Conservation (phyloP, 306 rosid genomes). For the Sophora flavescens region DNA sequence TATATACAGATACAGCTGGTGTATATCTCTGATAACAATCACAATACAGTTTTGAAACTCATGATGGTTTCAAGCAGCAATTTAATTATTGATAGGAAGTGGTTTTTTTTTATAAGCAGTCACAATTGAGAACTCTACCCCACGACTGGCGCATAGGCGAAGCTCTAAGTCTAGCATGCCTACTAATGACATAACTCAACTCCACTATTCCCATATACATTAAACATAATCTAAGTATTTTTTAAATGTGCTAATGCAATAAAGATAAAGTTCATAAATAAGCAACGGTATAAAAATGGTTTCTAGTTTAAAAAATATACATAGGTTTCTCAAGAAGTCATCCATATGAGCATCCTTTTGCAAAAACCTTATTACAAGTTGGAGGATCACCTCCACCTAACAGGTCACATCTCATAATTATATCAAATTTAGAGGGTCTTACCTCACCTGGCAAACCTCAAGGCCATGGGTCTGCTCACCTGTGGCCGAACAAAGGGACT, state of each 20-base stretch:
- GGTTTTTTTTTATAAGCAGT: conserved; percentile 2
- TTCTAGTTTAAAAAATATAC: background rate
- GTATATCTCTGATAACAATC: background rate
- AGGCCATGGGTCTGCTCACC: background rate
- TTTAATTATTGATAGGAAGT: conserved; percentile 18
- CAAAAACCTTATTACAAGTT: background rate
- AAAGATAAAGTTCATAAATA: background rate
- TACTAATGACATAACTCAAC: background rate
- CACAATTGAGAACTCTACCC: conserved; percentile 15
- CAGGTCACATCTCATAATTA: conserved; percentile 7
- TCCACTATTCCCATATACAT: background rate
- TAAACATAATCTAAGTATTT: background rate
- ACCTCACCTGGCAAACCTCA: background rate
- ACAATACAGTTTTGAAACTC: conserved; percentile 21
- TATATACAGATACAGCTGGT: conserved; percentile 1
- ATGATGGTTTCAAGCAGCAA: background rate
- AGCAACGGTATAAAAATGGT: background rate
- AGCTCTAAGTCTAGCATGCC: background rate
- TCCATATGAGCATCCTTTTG: background rate
- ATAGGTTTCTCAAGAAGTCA: background rate
- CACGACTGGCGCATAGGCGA: background rate
- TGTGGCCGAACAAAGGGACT: too few species aligned
- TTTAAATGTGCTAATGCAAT: background rate
- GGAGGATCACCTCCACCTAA: too few species aligned
- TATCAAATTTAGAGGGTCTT: background rate